Base-by-base conservation (phyloP, 441 rosid species). In the Gossypium aridum region DNA sequence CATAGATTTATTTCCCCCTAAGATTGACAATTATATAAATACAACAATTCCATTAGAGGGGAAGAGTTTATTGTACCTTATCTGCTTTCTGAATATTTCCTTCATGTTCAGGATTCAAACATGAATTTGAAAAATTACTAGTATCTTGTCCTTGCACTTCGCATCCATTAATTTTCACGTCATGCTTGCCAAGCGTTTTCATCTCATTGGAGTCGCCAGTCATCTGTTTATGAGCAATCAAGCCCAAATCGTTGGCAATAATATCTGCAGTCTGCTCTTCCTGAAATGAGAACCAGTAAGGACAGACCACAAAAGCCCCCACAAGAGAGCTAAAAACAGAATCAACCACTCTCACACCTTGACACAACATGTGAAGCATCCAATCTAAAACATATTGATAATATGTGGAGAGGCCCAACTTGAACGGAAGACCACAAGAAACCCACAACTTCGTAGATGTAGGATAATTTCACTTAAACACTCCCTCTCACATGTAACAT, bases 241-340 rank as follows among this genome's bases (percentile, higher is more conserved):
- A 55, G 77, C 59, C 66, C 17, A 75, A 55, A 49, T 66, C 77
- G 26, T 78, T 37, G 63, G 72, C 45, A 47, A 60, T 28, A 63
- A 28, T 26, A 76, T 70, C 75, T 70, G 43, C 63, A 70, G 51
- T 63, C 84, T 79, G 81, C 68, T 70, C 77, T 68, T 69, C 65
- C 68, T 64, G 76, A 62, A 54, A 54, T 43, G 55, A 77, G 66
- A 51, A 74, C 54, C 64, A 63, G 69, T 73, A 70, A 70, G 34
- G 47, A 56, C 65, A 31, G 61, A 59, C 62, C 49, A 26, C 45
- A 34, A 51, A 8, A 55, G 39, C 64, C 12, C 56, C 19, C 70
- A 10, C 22, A 72, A 45, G 57, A 3, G 56, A 51, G 28, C 16
- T 61, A 17, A 10, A 25, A 54, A 10, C 19, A 70, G 34, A 57